Evolutionary conservation across 2,329 filamentous ascomycete species (phyloP), one percentile per base, ranked within the genome.

Genomic region (Grosmannia huntii): DNA sequence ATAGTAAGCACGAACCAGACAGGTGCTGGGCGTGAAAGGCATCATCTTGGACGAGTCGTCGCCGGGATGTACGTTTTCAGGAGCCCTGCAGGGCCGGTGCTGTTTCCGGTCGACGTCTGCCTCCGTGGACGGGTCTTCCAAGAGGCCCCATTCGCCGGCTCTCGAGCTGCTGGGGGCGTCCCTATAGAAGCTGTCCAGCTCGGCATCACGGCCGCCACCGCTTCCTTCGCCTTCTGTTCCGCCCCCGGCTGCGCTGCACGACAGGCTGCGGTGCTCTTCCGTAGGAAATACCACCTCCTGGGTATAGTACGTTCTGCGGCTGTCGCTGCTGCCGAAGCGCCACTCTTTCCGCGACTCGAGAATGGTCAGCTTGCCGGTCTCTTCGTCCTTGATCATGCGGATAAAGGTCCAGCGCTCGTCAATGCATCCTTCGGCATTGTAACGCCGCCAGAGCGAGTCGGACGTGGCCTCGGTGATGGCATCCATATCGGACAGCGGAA

Each of bases 321-420:
- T 82, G 27, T 76, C 77, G 59, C 82, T 84, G 0, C 63, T 62
- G 7, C 28, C 57, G 1, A 12, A 23, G 1, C 74, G 74, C 82
- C 84, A 90, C 67, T 90, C 87, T 31, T 82, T 83, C 16, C 87
- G 77, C 33, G 79, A 80, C 68, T 91, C 87, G 0, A 88, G 69
- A 21, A 89, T 83, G 55, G 79, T 73, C 1, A 87, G 69, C 16
- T 75, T 68, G 1, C 82, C 81, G 0, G 78, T 83, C 12, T 65
- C 64, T 60, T 88, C 82, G 60, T 88, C 81, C 38, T 73, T 74
- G 31, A 81, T 76, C 1, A 90, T 71, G 4, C 78, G 78, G 4
- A 91, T 71, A 59, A 83, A 80, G 0, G 81, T 85, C 86, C 87
- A 91, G 3, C 85, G 79, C 64, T 90, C 84, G 63, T 90, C 86